Base-by-base conservation (phyloP, 2,329 filamentous ascomycete species). In the Talaromyces sp. region DNA sequence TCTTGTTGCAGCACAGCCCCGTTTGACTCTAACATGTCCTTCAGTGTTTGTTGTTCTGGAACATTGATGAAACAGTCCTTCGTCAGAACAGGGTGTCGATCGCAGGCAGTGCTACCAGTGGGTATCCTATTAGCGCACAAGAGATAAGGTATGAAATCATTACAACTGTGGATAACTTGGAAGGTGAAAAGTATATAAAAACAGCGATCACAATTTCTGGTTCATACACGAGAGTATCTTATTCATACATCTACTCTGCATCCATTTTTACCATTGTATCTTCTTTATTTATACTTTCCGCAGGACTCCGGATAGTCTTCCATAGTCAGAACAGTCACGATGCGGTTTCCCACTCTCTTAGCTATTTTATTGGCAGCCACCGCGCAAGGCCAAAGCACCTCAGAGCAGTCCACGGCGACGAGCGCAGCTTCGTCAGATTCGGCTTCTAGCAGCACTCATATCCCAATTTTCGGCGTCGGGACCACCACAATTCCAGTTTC, bases 371-470 rank as follows among this genome's bases (percentile, higher is more conserved):
- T 59, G 56, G 37, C 39, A 5, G 39, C 25, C 22, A n/a, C 37
- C 19, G 39, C 15, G 17, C 39, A 17, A 33, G 25, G 22, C 25
- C 56, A 59, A 59, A 19, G 37, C 56, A 59, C 37, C 13, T 59
- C 56, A 15, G 37, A 27, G 7, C 56, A 59, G 39, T 45, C 56
- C 15, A 39, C 9, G n/a, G 25, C 33, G 22, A 43, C 56, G 19
- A 45, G 22, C 56, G 22, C 56, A 45, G 37, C 37, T 33, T 59
- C 56, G n/a, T 59, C 56, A 43, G 25, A 22, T 22, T 45, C 39
- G 27, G 22, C 37, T 41, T 39, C 56, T n/a, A 59, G 56, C 37
- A 27, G 56, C 13, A 59, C 56, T 19, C 56, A 59, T 59, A 19
- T 59, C 27, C 37, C 56, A 31, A 13, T 59, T 22, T 59, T 59